phyloP scores from a whole-genome alignment of 1,284 basidiomycete genomes.

The Farysia itapuensis region DNA sequence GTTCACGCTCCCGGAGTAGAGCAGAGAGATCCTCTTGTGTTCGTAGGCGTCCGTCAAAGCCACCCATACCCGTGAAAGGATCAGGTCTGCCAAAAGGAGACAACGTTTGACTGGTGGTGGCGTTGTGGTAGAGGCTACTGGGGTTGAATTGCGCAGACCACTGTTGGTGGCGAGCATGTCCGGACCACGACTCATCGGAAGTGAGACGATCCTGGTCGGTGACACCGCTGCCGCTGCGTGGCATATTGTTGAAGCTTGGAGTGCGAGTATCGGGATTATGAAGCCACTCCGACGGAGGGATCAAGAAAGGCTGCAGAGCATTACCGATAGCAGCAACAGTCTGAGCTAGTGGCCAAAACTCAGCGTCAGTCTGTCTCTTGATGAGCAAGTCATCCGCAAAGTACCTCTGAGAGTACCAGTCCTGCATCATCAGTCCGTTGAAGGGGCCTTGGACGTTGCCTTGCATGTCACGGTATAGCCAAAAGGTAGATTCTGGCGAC shows the following conservation, averaged over 20 bases:
- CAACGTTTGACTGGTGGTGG: constrained; percentile 6
- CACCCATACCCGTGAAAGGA: constrained; percentile 10
- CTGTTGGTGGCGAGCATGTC: constrained; percentile 14
- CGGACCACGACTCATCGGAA: constrained; percentile 4
- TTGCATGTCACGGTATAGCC: constrained; percentile 88
- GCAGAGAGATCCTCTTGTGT: constrained; percentile 40
- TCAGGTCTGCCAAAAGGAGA: constrained; percentile 34
- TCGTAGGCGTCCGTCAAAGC: constrained; percentile 15
- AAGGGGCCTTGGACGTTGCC: constrained; percentile 94
- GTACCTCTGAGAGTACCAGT: constrained; percentile 90
- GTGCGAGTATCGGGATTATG: constrained; percentile 9
- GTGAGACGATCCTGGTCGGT: constrained; percentile 22
- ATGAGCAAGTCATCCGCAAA: constrained; percentile 83
- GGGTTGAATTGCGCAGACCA: constrained; percentile 23
- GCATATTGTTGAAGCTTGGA: constrained; percentile 12
- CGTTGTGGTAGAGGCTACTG: constrained; percentile 13
- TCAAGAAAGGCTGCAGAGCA: constrained; percentile 59
- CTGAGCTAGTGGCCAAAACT: constrained; percentile 60
- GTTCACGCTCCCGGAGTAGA: constrained; percentile 39
- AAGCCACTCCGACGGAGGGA: constrained; percentile 39
- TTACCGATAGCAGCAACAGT: constrained; percentile 58
- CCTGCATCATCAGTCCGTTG: constrained; percentile 86
- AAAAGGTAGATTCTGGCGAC: constrained; percentile 71
- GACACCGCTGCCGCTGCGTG: constrained; percentile 4
- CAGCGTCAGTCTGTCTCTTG: constrained; percentile 67